phyloP scores from a whole-genome alignment of 2,329 filamentous ascomycete genomes.

The Rhynchosporium agropyri region DNA sequence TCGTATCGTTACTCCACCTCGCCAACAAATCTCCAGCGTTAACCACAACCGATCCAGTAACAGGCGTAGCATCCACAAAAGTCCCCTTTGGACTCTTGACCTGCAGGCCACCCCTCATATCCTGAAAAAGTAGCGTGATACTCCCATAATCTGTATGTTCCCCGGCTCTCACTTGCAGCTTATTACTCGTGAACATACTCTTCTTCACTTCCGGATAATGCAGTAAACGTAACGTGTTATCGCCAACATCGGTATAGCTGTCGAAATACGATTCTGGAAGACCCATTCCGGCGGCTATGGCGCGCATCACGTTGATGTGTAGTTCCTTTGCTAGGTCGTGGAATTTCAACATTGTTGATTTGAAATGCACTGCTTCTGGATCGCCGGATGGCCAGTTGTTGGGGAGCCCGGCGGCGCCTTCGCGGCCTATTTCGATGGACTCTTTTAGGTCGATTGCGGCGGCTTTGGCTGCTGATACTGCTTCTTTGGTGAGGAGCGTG shows the following conservation, averaged over 20 bases:
- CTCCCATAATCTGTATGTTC: constrained; percentile 57
- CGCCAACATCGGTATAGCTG: constrained; percentile 65
- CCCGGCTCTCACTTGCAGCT: constrained; percentile 51
- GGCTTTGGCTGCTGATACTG: constrained; percentile 54
- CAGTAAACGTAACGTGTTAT: constrained; percentile 62
- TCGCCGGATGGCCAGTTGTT: constrained; percentile 76
- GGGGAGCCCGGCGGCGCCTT: constrained; percentile 60
- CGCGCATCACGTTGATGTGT: constrained; percentile 79
- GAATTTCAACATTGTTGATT: constrained; percentile 73
- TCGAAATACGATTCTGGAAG: constrained; percentile 77
- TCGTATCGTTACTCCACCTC: constrained; percentile 87
- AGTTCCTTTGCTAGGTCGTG: constrained; percentile 73
- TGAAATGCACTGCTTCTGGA: constrained; percentile 62
- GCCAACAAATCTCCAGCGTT: constrained; percentile 88
- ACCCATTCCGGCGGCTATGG: constrained; percentile 80
- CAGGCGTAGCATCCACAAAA: constrained; percentile 83
- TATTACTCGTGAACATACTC: constrained; percentile 54
- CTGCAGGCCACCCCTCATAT: constrained; percentile 54
- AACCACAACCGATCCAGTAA: constrained; percentile 78
- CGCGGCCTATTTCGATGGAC: constrained; percentile 65
- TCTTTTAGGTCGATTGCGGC: constrained; percentile 66
- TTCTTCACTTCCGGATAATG: constrained; percentile 58
- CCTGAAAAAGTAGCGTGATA: constrained; percentile 58
- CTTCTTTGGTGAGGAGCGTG: constrained; percentile 28
- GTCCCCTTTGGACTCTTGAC: constrained; percentile 70